A percentile compares a stretch with the other conserved stretches of the same genome.
Conservation (phyloP, 495 filamentous ascomycete genomes). For the Xylaria longipes region DNA sequence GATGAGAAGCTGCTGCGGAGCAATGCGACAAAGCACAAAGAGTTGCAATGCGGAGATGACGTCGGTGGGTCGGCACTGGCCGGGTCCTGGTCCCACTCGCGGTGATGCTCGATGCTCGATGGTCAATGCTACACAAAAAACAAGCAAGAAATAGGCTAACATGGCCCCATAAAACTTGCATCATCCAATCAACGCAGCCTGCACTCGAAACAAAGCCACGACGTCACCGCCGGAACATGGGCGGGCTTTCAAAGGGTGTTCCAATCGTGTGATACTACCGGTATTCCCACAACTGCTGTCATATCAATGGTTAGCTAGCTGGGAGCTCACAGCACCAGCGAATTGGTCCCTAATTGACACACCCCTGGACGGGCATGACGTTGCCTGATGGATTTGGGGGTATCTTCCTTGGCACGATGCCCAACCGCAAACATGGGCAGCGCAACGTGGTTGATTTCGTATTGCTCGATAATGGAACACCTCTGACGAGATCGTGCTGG, state of each 20-base stretch:
- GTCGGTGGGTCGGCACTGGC: slow-evolving; percentile 6
- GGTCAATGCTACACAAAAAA: slow-evolving; percentile 24
- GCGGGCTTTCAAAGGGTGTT: background rate
- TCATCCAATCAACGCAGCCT: slow-evolving; percentile 17
- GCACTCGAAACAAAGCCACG: slow-evolving; percentile 29
- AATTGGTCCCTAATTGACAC: slow-evolving; percentile 11
- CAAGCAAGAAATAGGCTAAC: slow-evolving; percentile 30
- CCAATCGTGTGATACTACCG: slow-evolving; percentile 8
- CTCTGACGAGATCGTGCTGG: slow-evolving; percentile 6
- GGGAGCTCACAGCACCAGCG: slow-evolving; percentile 12
- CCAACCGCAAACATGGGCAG: slow-evolving; percentile 5
- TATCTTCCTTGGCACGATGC: slow-evolving; percentile 6
- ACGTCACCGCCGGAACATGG: slow-evolving; percentile 33
- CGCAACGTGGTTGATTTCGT: slow-evolving; percentile 10
- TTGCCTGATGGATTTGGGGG: slow-evolving; percentile 10
- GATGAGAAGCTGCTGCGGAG: background rate
- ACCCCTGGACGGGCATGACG: slow-evolving; percentile 12
- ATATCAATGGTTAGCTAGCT: background rate
- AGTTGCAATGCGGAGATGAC: slow-evolving; percentile 16
- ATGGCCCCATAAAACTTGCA: background rate
- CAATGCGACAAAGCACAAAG: background rate
- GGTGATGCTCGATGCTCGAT: background rate
- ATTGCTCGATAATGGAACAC: background rate
- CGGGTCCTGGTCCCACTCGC: background rate
- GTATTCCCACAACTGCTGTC: slow-evolving; percentile 10